Conservation (phyloP, 768 basidiomycete genomes). For the Mrakia frigida region DNA sequence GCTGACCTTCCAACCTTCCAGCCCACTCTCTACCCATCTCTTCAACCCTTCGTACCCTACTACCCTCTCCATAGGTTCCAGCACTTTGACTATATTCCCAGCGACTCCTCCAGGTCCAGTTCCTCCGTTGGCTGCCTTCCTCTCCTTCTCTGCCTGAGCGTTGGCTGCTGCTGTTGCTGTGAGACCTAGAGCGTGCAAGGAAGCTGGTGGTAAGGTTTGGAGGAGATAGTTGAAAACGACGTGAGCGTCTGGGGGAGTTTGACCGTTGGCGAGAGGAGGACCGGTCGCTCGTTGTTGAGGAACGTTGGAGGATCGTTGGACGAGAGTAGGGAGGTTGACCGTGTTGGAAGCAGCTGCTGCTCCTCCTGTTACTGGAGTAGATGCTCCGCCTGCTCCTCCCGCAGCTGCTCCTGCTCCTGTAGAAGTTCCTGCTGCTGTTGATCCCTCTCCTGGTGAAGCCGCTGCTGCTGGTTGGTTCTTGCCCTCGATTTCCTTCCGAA, state of each 20-base stretch:
- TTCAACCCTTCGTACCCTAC: constrained; percentile 42
- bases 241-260: constrained; percentile 5
- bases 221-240: constrained; percentile 30
- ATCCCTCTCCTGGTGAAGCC: neutral
- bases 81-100: constrained; percentile 35
- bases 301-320: constrained; percentile 20
- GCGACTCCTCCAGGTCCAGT: constrained; percentile 1
- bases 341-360: constrained; percentile 11
- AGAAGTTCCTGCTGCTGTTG: neutral
- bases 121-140: neutral
- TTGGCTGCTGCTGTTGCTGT: constrained; percentile 19
- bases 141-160: constrained; percentile 25
- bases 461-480: constrained; percentile 3
- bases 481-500: constrained; percentile 28
- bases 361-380: neutral
- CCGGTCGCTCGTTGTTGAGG: neutral
- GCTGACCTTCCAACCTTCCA: constrained; percentile 46
- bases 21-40: constrained; percentile 44
- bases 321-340: constrained; percentile 19
- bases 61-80: constrained; percentile 43
- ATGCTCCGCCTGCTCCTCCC: neutral
- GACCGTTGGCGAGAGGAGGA: neutral
- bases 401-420: neutral
- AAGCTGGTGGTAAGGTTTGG: constrained; percentile 20
- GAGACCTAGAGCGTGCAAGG: constrained; percentile 17